Evolutionary conservation across 2,329 filamentous ascomycete species (phyloP).

Genomic region (Aspergillus versicolor): DNA sequence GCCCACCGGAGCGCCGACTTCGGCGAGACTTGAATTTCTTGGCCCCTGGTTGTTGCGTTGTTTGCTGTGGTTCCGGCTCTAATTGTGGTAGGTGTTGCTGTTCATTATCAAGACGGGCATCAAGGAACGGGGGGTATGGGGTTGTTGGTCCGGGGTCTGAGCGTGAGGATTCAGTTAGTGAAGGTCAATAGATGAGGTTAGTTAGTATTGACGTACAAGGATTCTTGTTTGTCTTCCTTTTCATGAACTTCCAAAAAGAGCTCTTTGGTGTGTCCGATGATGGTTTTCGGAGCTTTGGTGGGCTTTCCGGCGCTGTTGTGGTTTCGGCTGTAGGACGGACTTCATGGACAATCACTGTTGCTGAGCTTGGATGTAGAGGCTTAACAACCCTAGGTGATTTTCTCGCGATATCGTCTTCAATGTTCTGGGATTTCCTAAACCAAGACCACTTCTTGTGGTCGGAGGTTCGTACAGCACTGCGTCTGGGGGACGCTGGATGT

Average conservation of each 20-base stretch:
- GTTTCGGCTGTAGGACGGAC: slow-evolving; percentile 17
- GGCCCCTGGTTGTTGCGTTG: neutral
- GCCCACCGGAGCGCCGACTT: slow-evolving; percentile 17
- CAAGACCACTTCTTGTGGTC: slow-evolving; percentile 48
- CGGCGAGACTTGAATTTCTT: slow-evolving; percentile 1
- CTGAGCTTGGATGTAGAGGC: slow-evolving; percentile 25
- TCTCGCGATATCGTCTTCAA: slow-evolving; percentile 24
- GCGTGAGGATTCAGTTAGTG: neutral
- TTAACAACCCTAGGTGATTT: slow-evolving; percentile 22
- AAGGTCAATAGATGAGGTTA: neutral
- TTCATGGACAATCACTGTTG: slow-evolving; percentile 28
- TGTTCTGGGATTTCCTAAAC: slow-evolving; percentile 39
- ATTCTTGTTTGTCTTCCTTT: slow-evolving; percentile 45
- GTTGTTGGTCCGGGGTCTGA: slow-evolving; percentile 10
- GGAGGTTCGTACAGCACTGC: slow-evolving; percentile 18
- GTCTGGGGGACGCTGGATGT: slow-evolving; percentile 34
- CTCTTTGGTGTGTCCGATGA: slow-evolving; percentile 38
- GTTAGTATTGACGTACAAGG: slow-evolving; percentile 44
- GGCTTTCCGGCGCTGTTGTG: slow-evolving; percentile 8
- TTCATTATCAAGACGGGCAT: slow-evolving; percentile 18
- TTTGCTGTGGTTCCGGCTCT: slow-evolving; percentile 12
- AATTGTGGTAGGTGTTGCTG: slow-evolving; percentile 2
- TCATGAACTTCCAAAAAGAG: slow-evolving; percentile 55
- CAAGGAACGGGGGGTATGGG: slow-evolving; percentile 13
- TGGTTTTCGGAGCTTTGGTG: neutral